Percentiles rank a stretch among this genome's conserved stretches.
These are phyloP conservation scores for Elongisporangium prolatum DNA, from an alignment of 352 stramenopile species.

Conservation along the genomic window DNA sequence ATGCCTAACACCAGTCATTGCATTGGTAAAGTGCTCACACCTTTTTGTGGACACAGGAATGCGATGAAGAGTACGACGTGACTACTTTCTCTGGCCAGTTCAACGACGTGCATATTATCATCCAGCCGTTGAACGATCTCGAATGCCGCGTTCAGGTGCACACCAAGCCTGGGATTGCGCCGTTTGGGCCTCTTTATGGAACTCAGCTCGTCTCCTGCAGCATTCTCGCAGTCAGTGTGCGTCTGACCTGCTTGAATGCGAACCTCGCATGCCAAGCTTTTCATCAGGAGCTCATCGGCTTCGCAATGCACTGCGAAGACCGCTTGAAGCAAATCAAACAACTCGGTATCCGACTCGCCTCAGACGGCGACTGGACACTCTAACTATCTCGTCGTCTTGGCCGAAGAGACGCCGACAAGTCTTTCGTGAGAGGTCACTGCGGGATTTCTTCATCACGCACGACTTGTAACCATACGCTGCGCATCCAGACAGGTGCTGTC, in stretches of 20 bases:
- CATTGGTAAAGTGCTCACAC: not conserved
- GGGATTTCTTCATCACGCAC: not conserved
- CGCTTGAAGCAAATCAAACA: constrained; percentile 88
- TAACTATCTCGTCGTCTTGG: not conserved
- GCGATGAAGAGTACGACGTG: constrained; percentile 70
- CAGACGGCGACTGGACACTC: constrained; percentile 49
- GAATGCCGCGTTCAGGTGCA: constrained; percentile 74
- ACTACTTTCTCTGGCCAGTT: constrained; percentile 79
- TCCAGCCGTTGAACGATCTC: constrained; percentile 72
- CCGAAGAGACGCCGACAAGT: not conserved
- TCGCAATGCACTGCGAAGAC: constrained; percentile 75
- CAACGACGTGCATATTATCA: constrained; percentile 84
- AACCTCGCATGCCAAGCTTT: constrained; percentile 81
- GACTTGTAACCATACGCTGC: not conserved
- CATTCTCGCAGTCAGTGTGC: constrained; percentile 63
- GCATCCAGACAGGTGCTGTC: not conserved
- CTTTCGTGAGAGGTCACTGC: not conserved
- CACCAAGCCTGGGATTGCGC: constrained; percentile 58
- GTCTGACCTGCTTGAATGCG: constrained; percentile 75
- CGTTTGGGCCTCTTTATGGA: constrained; percentile 74
- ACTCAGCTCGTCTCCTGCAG: constrained; percentile 63
- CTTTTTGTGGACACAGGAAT: constrained; percentile 42
- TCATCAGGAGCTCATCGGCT: constrained; percentile 80
- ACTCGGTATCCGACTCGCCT: constrained; percentile 53
- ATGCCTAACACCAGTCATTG: not conserved